Conservation (phyloP, 805 yeast genomes). For the Metschnikowia cubensis region DNA sequence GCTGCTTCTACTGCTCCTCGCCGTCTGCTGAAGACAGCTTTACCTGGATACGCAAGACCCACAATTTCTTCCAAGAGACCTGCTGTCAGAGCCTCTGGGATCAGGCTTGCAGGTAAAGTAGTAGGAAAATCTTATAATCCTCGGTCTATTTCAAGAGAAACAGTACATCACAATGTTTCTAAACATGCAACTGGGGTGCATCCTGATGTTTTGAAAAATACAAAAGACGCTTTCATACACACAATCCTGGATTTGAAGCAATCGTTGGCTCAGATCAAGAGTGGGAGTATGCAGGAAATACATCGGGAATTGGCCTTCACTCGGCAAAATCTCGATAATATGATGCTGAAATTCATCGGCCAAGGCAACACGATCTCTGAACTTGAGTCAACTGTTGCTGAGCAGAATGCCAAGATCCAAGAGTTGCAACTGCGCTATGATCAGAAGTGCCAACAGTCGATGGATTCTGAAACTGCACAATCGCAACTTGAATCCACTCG, state of each 20-base stretch:
- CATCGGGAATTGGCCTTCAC: background rate
- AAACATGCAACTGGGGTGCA: background rate
- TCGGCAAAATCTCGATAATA: background rate
- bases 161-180: no score
- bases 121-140: background rate
- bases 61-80: constrained; percentile 25
- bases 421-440: constrained; percentile 1
- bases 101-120: background rate
- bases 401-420: background rate
- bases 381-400: constrained; percentile 1
- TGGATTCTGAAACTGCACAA: background rate
- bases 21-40: background rate
- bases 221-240: background rate
- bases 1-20: background rate
- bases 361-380: constrained; percentile 1
- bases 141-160: background rate
- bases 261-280: background rate
- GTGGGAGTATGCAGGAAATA: background rate
- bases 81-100: background rate
- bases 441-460: background rate
- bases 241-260: background rate
- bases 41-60: constrained; percentile 33
- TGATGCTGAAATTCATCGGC: constrained; percentile 1
- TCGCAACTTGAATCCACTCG: background rate
- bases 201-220: background rate